These are phyloP conservation scores for Aspergillus conjunctus DNA, from an alignment of 495 filamentous ascomycete species.

Conservation along the genomic window DNA sequence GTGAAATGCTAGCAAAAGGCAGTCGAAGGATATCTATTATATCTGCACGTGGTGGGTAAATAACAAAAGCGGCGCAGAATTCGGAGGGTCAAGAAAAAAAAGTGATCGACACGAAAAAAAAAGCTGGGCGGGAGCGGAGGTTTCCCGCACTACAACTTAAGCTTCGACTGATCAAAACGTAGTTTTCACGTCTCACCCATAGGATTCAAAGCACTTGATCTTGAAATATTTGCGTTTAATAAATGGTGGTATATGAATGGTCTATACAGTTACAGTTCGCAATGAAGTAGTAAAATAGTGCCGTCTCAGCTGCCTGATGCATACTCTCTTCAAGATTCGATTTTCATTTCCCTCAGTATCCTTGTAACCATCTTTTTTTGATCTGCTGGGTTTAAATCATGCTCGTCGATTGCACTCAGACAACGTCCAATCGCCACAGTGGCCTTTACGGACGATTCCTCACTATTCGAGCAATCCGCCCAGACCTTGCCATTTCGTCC, in stretches of 20 bases:
- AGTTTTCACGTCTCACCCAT: too few relatives aligned
- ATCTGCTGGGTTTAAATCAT: slow-evolving; percentile 64
- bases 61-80: neutral
- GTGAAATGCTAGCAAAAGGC: neutral
- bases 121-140: slow-evolving; percentile 5
- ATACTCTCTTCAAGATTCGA: slow-evolving; percentile 30
- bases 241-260: neutral
- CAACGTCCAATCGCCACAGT: slow-evolving; percentile 81
- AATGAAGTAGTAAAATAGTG: neutral
- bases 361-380: slow-evolving; percentile 80
- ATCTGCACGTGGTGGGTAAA: neutral
- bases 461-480: slow-evolving; percentile 72
- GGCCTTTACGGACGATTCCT: slow-evolving; percentile 53
- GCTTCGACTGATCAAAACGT: neutral
- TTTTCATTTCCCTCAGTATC: slow-evolving; percentile 56
- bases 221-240: too few relatives aligned
- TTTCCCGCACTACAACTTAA: slow-evolving; percentile 2
- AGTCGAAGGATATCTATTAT: neutral
- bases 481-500: slow-evolving; percentile 93
- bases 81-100: neutral
- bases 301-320: neutral
- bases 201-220: too few relatives aligned
- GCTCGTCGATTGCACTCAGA: slow-evolving; percentile 72
- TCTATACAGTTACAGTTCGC: neutral
- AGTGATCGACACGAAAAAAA: slow-evolving; percentile 9